Percentiles rank a stretch among this genome's conserved stretches.
Conservation (phyloP, 441 rosid species). For the Biscutella laevigata region DNA sequence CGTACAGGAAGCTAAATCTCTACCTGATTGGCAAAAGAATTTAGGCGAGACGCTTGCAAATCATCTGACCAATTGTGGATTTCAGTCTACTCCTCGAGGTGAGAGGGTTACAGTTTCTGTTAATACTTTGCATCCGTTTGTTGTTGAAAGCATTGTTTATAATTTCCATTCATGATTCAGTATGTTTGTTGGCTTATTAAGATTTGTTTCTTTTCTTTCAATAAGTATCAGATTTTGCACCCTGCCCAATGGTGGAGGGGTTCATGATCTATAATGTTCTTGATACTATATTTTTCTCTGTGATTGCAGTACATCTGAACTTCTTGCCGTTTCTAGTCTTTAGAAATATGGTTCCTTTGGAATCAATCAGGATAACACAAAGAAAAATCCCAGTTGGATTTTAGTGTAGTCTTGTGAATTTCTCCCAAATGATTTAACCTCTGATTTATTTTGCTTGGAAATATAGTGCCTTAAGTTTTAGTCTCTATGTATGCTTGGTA, state of each 20-base stretch:
- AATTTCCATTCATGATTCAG: too few relatives aligned
- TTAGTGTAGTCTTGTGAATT: background rate
- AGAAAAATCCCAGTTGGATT: too few relatives aligned
- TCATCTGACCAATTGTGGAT: constrained; percentile 79
- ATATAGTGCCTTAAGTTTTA: background rate
- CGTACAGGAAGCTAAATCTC: constrained; percentile 55
- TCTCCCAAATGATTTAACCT: background rate
- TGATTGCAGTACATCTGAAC: background rate
- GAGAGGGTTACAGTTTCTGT: background rate
- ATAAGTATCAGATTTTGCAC: background rate
- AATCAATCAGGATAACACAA: too few relatives aligned
- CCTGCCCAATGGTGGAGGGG: background rate
- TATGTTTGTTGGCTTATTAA: background rate
- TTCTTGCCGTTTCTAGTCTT: background rate
- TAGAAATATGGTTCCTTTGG: constrained; percentile 1
- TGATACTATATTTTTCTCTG: background rate
- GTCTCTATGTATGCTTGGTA: too few relatives aligned
- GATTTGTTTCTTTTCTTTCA: background rate
- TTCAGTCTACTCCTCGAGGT: constrained; percentile 76
- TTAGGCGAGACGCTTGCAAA: constrained; percentile 84
- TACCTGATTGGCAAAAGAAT: constrained; percentile 66
- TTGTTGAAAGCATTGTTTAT: too few relatives aligned
- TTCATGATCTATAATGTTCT: background rate
- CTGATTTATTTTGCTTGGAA: constrained; percentile 3
- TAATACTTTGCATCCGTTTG: too few relatives aligned